Evolutionary conservation across 2,329 filamentous ascomycete genomes (phyloP), one percentile per base, ranked within the genome.

Genomic region (Hypocrella siamensis): DNA sequence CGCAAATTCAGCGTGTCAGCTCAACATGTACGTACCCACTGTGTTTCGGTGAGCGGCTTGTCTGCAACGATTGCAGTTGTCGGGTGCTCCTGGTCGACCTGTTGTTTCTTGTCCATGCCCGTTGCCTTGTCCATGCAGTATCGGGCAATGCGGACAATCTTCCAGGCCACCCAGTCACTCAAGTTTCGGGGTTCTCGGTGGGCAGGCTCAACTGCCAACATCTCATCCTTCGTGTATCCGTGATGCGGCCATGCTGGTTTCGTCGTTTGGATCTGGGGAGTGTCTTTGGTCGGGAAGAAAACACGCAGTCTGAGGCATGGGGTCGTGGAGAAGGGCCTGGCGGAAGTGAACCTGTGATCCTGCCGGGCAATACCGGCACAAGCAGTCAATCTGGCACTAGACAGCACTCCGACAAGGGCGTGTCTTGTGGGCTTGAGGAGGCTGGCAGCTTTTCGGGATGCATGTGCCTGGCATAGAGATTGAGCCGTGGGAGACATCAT

Each of bases 61-160:
- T 70, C 47, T 35, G 69, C 64, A 16, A 50, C 47, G 7, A 70
- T 45, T 5, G 67, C 57, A 3, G 65, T 72, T 0, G 70, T 75
- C 6, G 71, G 70, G 36, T 67, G 53, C 40, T 53, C 56, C 50
- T 63, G 68, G 45, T 72, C 65, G 19, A 66, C 69, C 40, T 81
- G 69, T 48, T 93, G 84, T 19, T 72, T 75, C 42, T 84, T 79
- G 24, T 52, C 55, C 56, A 74, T 63, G 10, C 85, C 84, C 0
- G 86, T 93, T 12, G 68, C 80, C 22, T 77, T 57, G 50, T 96
- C 88, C 57, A 92, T 83, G 8, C 74, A 74, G 65, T 72, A 88
- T 31, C 88, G 70, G 25, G 85, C 67, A 16, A 85, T 41, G 6
- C 81, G 73, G 30, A 94, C 78, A 40, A 83, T 72, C 36, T 70